Base-by-base conservation (phyloP, 164 flowering plant genomes). In the Paratinospora sagittata region DNA sequence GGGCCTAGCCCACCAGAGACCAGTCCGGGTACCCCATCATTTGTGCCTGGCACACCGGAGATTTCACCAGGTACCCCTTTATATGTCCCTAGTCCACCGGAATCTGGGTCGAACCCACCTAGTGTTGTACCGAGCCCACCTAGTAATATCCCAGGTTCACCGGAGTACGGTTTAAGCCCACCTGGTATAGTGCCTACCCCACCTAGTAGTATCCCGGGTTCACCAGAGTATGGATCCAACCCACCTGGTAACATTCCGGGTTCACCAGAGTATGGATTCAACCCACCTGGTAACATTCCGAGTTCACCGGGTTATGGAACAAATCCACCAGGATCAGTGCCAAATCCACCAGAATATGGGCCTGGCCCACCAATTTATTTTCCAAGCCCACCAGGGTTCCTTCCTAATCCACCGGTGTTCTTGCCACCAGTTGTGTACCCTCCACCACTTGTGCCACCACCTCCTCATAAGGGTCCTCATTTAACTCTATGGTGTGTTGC, bases 401-500 rank as follows among this genome's bases (percentile, higher is more conserved):
- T 24, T 27, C 74, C 69, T 14, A 37, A 62, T 11, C 86, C 92
- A 0, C 90, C 97, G 19, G 75, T 84, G 68, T 92, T 83, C 73
- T 77, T 70, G 33, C 95, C 95, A 0, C 95, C 95, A 0, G 80
- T 87, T 0, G 84, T 90, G 58, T 87, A 60, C 66, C 98, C 98
- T 2, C 93, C 95, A 23, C 97, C 97, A 0, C 41, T 81, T 0
- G 88, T 58, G 63, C 92, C 93, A 21, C 92, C 96, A 2, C 79
- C 93, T 7, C 87, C 86, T 19, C 5, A 37, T 5, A 66, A 39
- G 6, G 77, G 77, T 10, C 78, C 83, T 0, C 52, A 23, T 27
- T 21, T 52, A 1, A 72, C 86, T 8, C 77, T 85, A 34, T 94
- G 98, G 98, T 94, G 98, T 21, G 97, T 94, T n/a, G 95, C 97